Conservation (phyloP, 2,329 filamentous ascomycete genomes). For the Cryoendolithus antarcticus region DNA sequence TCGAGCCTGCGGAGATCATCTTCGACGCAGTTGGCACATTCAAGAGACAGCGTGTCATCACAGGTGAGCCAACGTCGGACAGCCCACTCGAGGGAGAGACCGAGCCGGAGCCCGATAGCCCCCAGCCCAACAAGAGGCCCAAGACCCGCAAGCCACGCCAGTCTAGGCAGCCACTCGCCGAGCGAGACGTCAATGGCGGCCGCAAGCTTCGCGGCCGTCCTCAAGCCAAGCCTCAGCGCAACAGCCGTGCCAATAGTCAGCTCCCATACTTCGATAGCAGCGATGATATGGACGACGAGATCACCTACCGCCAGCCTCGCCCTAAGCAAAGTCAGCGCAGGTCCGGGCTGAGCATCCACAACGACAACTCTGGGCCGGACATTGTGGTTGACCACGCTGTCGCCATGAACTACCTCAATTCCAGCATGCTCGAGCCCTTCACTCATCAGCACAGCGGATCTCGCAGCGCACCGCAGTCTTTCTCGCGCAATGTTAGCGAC, state of each 20-base stretch:
- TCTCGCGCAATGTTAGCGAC: background rate
- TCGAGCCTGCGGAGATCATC: slow-evolving; percentile 53
- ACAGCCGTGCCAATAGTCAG: slow-evolving; percentile 7
- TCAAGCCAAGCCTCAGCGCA: slow-evolving; percentile 4
- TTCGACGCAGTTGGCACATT: slow-evolving; percentile 37
- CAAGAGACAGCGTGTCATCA: slow-evolving; percentile 32
- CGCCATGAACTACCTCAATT: slow-evolving; percentile 8
- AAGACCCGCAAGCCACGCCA: slow-evolving; percentile 2
- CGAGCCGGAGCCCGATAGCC: slow-evolving; percentile 17
- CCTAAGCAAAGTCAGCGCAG: slow-evolving; percentile 22
- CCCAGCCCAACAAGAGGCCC: slow-evolving; percentile 7
- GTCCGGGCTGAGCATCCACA: slow-evolving; percentile 29
- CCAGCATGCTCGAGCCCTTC: slow-evolving; percentile 6
- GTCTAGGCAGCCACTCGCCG: slow-evolving; percentile 8
- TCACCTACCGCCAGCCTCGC: slow-evolving; percentile 19
- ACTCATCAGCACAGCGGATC: background rate
- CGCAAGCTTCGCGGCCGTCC: slow-evolving; percentile 4
- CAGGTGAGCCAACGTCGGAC: slow-evolving; percentile 27
- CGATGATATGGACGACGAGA: slow-evolving; percentile 15
- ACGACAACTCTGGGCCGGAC: slow-evolving; percentile 25
- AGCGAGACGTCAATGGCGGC: slow-evolving; percentile 16
- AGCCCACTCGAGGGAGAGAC: slow-evolving; percentile 21
- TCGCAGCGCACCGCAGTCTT: background rate
- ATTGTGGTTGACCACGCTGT: slow-evolving; percentile 20
- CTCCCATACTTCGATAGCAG: slow-evolving; percentile 21